Base-by-base conservation (phyloP, 805 yeast species). In the Phaffomyces antillensis region DNA sequence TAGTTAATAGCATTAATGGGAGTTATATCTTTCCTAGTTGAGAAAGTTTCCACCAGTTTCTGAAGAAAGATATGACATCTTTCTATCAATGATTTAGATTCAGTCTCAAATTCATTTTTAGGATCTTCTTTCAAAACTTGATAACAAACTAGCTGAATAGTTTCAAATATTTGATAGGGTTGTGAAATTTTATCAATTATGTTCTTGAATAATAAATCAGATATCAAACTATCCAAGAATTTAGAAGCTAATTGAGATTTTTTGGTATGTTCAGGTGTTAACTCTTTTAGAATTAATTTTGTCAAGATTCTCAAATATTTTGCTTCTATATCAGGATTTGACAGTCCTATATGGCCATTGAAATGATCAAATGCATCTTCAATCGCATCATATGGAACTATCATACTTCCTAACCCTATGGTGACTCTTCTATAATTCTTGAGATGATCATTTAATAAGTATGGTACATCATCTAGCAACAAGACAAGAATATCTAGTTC, bases 111-210 rank as follows among this genome's bases (percentile, higher is more conserved):
- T 10, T 28, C 30, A 10, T 28, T 28, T 35, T 12, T 32, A n/a
- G 33, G 36, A 23, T 39, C 23, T 25, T 39, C 35, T 28, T 13
- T 30, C 11, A 28, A 8, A 4, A 38, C 4, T 15, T 18, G 13
- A 30, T n/a, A 13, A 33, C 61, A 59, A 3, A 51, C 40, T 26
- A 49, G 16, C 2, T 55, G 48, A 15, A 52, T 48, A 5, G 76
- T 57, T 28, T 70, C 75, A 66, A 78, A 72, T 2, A 77, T 50
- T 57, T 73, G 68, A 60, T 73, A 77, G n/a, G 76, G 76, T 44
- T 76, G 77, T 10, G 72, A 62, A 15, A 76, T 46, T 51, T 73
- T 73, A 7, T 68, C 72, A 6, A 73, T 55, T 1, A 68, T 51
- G 45, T 67, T 74, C 36, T 58, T 58, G 36, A 77, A 43, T 0